These are phyloP conservation scores for Geotrichum ghanense DNA, from an alignment of 805 yeast species.

Conservation along the genomic window DNA sequence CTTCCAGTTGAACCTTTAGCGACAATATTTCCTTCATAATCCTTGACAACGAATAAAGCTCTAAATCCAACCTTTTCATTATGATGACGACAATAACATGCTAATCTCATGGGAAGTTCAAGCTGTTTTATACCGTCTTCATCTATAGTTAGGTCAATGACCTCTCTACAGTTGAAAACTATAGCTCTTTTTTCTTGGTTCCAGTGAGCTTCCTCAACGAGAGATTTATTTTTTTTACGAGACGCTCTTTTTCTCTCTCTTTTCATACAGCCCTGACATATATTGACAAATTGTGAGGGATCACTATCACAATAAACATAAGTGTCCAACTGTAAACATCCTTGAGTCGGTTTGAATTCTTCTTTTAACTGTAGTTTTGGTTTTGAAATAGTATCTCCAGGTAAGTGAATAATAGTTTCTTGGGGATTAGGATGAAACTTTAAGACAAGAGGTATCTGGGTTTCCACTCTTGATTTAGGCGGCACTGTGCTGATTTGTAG, in stretches of 20 bases:
- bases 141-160: conserved; percentile 42
- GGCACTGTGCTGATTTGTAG: conserved; percentile 51
- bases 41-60: conserved; percentile 39
- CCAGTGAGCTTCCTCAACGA: conserved; percentile 70
- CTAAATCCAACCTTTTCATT: conserved; percentile 73
- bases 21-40: conserved; percentile 47
- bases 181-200: conserved; percentile 71
- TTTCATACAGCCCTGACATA: conserved; percentile 80
- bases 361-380: conserved; percentile 60
- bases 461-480: conserved; percentile 79
- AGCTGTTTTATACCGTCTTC: conserved; percentile 26
- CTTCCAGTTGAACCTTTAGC: conserved; percentile 64
- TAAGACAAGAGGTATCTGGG: conserved; percentile 75
- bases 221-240: conserved; percentile 73
- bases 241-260: conserved; percentile 92
- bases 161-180: conserved; percentile 84
- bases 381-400: conserved; percentile 79
- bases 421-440: conserved; percentile 66
- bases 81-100: conserved; percentile 95
- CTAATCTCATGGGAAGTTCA: conserved; percentile 60
- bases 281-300: conserved; percentile 44
- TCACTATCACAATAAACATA: conserved; percentile 53
- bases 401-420: conserved; percentile 63
- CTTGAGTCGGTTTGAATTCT: conserved; percentile 18
- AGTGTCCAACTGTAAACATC: conserved; percentile 46